Conservation (phyloP, 805 yeast genomes). For the Sungouiella thailandica region DNA sequence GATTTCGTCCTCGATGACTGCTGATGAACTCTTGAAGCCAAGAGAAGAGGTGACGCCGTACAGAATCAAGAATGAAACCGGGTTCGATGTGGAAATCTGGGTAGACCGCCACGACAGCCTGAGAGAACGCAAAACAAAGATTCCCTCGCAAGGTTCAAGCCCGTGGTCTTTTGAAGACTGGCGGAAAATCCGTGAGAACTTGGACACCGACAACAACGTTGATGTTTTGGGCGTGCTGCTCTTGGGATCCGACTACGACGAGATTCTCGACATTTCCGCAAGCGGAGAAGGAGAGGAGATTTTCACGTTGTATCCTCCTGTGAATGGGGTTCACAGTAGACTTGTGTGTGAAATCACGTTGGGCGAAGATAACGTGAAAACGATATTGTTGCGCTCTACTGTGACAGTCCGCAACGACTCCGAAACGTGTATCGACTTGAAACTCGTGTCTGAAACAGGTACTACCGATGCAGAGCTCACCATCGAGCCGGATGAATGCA, state of each 20-base stretch:
- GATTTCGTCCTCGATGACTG: conserved; percentile 53
- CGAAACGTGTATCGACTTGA: conserved; percentile 53
- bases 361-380: conserved; percentile 73
- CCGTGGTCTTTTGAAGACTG: conserved; percentile 97
- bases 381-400: conserved; percentile 74
- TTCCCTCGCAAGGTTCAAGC: conserved; percentile 45
- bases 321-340: conserved; percentile 63
- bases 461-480: conserved; percentile 17
- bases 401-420: conserved; percentile 58
- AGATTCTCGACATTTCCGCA: conserved; percentile 55
- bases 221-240: conserved; percentile 62
- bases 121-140: conserved; percentile 21
- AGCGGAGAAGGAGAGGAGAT: conserved; percentile 81
- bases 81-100: conserved; percentile 79
- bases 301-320: conserved; percentile 59
- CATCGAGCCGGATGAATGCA: conserved; percentile 51
- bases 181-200: conserved; percentile 76
- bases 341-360: conserved; percentile 66
- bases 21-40: conserved; percentile 50
- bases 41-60: conserved; percentile 84
- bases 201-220: conserved; percentile 59
- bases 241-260: conserved; percentile 50
- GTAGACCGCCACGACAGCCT: conserved; percentile 40
- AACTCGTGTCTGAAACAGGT: conserved; percentile 32
- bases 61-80: conserved; percentile 77